Percentiles rank a stretch among this genome's conserved stretches.
Evolutionary conservation across 2,329 filamentous ascomycete species (phyloP).

Genomic region (Rasamsonia emersonii): DNA sequence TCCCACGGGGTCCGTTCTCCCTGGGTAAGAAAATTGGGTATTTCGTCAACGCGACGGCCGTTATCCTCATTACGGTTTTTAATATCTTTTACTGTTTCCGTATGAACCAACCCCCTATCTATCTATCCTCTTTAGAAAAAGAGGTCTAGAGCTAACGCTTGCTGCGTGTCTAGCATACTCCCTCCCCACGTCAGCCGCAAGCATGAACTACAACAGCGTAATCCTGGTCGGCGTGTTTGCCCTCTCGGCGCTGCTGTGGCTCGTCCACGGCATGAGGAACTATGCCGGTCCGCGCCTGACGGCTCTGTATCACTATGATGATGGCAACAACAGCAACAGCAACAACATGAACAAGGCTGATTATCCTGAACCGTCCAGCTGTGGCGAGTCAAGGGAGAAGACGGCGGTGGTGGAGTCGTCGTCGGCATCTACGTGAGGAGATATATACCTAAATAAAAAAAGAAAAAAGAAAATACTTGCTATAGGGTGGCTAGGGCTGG

Average conservation of each 20-base stretch:
- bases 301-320: too few relatives aligned
- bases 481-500: too few relatives aligned
- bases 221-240: slow-evolving; percentile 16
- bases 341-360: too few relatives aligned
- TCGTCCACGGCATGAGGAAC: background rate
- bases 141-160: background rate
- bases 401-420: too few relatives aligned
- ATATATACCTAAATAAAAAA: too few relatives aligned
- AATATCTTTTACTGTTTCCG: slow-evolving; percentile 53
- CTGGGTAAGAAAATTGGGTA: background rate
- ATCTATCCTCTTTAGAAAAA: too few relatives aligned
- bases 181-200: slow-evolving; percentile 32
- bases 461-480: too few relatives aligned
- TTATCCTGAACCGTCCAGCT: too few relatives aligned
- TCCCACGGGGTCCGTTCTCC: background rate
- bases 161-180: slow-evolving; percentile 18
- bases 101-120: background rate
- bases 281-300: background rate
- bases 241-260: background rate
- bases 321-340: too few relatives aligned
- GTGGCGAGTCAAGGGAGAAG: too few relatives aligned
- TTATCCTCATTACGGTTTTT: slow-evolving; percentile 4
- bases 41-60: slow-evolving; percentile 6
- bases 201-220: slow-evolving; percentile 41
- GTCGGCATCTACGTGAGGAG: too few relatives aligned